Percentiles rank a stretch among this genome's conserved stretches.
phyloP scores from a whole-genome alignment of 345 rosid genomes.

The Hevea brasiliensis region DNA sequence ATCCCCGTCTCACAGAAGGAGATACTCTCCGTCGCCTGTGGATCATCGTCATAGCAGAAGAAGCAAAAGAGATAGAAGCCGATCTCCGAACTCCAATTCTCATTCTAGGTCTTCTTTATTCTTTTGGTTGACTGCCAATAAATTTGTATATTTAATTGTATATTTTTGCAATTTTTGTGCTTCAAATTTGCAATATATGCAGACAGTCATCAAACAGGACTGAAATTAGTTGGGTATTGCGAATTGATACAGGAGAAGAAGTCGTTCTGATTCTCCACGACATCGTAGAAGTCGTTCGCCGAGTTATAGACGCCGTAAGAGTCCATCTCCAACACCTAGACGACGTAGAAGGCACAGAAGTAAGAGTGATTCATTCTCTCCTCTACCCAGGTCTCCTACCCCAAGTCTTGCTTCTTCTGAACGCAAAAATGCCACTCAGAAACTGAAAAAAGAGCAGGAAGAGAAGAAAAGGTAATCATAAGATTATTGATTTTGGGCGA shows the following conservation, averaged over 20 bases:
- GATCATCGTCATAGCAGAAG: slow-evolving; percentile 43
- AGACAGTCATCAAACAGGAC: too few relatives aligned
- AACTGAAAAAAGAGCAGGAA: slow-evolving; percentile 52
- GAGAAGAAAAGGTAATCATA: slow-evolving; percentile 60
- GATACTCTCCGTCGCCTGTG: slow-evolving; percentile 39
- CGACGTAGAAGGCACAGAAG: slow-evolving; percentile 45
- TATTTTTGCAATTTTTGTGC: neutral
- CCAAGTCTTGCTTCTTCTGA: slow-evolving; percentile 32
- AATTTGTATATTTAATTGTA: neutral
- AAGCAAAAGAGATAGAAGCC: slow-evolving; percentile 45
- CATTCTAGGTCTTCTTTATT: slow-evolving; percentile 33
- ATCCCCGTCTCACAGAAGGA: slow-evolving; percentile 66
- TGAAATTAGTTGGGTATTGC: neutral
- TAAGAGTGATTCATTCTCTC: slow-evolving; percentile 49
- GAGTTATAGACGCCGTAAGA: slow-evolving; percentile 57
- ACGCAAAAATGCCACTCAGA: slow-evolving; percentile 34
- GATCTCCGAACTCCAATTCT: slow-evolving; percentile 37
- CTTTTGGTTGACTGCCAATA: neutral
- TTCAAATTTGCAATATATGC: neutral
- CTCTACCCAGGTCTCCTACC: slow-evolving; percentile 39
- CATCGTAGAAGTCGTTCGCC: slow-evolving; percentile 43
- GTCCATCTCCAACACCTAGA: slow-evolving; percentile 58
- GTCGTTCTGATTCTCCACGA: slow-evolving; percentile 45
- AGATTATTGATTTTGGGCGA: too few relatives aligned
- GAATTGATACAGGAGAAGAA: slow-evolving; percentile 40